phyloP scores from a whole-genome alignment of 2,329 filamentous ascomycete genomes.

The Pyrenophora teres region DNA sequence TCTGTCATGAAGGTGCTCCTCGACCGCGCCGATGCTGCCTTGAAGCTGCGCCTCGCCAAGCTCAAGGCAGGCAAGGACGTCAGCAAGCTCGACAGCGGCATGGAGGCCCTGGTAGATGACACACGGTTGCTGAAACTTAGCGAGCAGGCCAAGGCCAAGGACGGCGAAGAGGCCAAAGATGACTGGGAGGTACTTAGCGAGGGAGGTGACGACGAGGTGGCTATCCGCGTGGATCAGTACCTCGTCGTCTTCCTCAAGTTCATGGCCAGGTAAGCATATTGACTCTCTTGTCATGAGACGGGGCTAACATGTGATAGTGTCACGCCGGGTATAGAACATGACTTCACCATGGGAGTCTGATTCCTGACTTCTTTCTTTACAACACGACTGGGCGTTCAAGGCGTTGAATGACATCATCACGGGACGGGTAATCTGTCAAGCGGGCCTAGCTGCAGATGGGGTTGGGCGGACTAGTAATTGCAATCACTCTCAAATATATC shows the following conservation, averaged over 20 bases:
- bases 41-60: slow-evolving; percentile 87
- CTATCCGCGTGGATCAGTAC: slow-evolving; percentile 87
- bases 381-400: neutral
- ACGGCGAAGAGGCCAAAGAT: slow-evolving; percentile 48
- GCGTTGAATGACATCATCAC: slow-evolving; percentile 10
- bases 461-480: neutral
- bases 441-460: slow-evolving; percentile 3
- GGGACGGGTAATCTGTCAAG: slow-evolving; percentile 3
- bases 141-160: slow-evolving; percentile 50
- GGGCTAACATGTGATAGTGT: slow-evolving; percentile 70
- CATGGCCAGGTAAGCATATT: slow-evolving; percentile 52
- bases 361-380: neutral
- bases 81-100: slow-evolving; percentile 61
- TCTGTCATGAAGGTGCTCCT: slow-evolving; percentile 97
- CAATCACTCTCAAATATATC: neutral
- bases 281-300: slow-evolving; percentile 54
- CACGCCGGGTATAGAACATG: slow-evolving; percentile 95
- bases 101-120: slow-evolving; percentile 87
- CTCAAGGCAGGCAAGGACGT: slow-evolving; percentile 66
- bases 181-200: slow-evolving; percentile 68
- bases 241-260: slow-evolving; percentile 86
- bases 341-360: slow-evolving; percentile 95
- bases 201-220: slow-evolving; percentile 72
- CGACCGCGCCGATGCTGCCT: slow-evolving; percentile 89
- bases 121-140: slow-evolving; percentile 68